These are phyloP conservation scores for Starmera stellimalicola DNA, from an alignment of 1,139 yeast genomes.

Conservation along the genomic window DNA sequence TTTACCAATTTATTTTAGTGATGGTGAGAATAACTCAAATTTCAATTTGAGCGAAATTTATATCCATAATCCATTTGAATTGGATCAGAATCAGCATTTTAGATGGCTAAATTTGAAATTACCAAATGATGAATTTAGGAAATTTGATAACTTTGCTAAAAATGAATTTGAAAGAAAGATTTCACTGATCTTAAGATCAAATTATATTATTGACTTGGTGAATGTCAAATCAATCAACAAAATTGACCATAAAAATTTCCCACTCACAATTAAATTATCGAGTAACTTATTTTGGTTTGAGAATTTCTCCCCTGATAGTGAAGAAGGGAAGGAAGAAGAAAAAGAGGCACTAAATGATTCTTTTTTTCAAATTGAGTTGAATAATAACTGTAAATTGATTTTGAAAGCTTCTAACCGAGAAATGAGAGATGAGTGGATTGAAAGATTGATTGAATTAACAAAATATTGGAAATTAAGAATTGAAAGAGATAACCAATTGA, in stretches of 20 bases:
- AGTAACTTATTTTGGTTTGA: constrained; percentile 37
- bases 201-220: constrained; percentile 52
- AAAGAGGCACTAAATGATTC: constrained; percentile 12
- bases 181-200: constrained; percentile 45
- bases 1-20: constrained; percentile 26
- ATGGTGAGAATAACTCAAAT: constrained; percentile 5
- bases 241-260: constrained; percentile 21
- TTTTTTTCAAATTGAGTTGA: constrained; percentile 44
- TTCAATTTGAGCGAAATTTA: constrained; percentile 28
- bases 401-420: constrained; percentile 46
- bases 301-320: constrained; percentile 4
- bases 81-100: constrained; percentile 42
- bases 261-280: constrained; percentile 24
- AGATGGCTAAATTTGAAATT: constrained; percentile 44
- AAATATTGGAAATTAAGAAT: constrained; percentile 52
- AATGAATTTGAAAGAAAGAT: constrained; percentile 57
- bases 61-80: constrained; percentile 41
- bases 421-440: constrained; percentile 60
- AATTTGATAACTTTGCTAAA: constrained; percentile 47
- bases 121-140: constrained; percentile 31
- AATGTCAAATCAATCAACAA: constrained; percentile 32
- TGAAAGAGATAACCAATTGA: constrained; percentile 31
- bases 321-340: constrained; percentile 4
- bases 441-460: constrained; percentile 32
- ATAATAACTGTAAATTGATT: constrained; percentile 37